Evolutionary conservation across 83 land plant genomes (phyloP), one percentile per base, ranked within the genome.

Genomic region (Picea mariana): DNA sequence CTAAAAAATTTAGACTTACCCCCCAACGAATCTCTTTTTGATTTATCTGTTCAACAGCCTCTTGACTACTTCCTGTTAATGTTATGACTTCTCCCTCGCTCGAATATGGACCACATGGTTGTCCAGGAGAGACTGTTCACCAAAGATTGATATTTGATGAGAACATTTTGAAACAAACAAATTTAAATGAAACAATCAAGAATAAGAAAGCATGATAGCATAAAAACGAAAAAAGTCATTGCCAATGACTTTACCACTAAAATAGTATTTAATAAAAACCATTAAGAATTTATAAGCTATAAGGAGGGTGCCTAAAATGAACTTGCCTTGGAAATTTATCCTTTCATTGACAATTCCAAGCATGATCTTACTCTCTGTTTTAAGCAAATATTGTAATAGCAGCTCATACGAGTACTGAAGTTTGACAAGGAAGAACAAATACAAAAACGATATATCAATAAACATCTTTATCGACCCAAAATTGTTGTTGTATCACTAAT

Each of bases 1-100:
- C 52, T 17, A 59, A 78, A 18, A 49, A 3, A 18, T 59, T 47
- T 11, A 44, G 20, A 81, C 95, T 87, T 79, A 96, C 99, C 91
- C 99, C 99, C 99, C 99, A 98, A 49, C 81, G 93, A 38, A 98
- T 80, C 86, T 98, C 99, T 83, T 95, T 98, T 80, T 94, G 90
- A 89, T 98, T 98, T 78, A 94, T 91, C 52, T 86, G 90, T 68
- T 93, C 91, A 26, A 93, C 89, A 40, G 82, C 82, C 44, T 94
- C 99, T 49, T 94, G 96, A 79, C 85, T 83, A 80, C 87, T 86
- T 1, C 96, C 93, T 59, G 86, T 77, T 40, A 95, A 82, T 44
- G 92, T 81, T 9, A 89, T 83, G 75, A 69, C 85, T 67, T 98
- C 99, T 23, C 87, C 87, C 77, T 98, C 99, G 64, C 93, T 95